A percentile compares a stretch with the other conserved stretches of the same genome.
phyloP scores from a whole-genome alignment of 2,329 filamentous ascomycete genomes.

The Cadophora luteo-olivacea region DNA sequence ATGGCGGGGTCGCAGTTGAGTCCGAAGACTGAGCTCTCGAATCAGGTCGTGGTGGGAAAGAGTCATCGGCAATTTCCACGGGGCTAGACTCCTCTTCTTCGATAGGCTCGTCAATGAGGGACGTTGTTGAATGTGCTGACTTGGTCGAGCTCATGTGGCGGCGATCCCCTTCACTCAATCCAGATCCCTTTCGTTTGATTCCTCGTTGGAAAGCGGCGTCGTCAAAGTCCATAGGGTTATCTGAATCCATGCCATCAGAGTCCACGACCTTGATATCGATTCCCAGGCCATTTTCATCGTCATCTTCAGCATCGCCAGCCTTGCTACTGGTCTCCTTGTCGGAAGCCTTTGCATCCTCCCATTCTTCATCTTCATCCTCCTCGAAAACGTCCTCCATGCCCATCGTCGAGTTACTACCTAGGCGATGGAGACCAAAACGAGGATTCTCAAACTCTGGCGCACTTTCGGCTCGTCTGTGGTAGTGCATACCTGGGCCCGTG shows the following conservation, averaged over 20 bases:
- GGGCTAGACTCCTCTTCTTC: conserved; percentile 48
- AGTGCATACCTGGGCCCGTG: conserved; percentile 72
- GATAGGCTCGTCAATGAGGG: conserved; percentile 59
- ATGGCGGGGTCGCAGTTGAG: conserved; percentile 43
- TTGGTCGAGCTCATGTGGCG: conserved; percentile 49
- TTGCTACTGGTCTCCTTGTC: conserved; percentile 45
- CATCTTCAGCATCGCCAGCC: conserved; percentile 48
- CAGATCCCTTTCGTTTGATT: conserved; percentile 54
- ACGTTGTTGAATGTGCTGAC: conserved; percentile 56
- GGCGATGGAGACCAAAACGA: conserved; percentile 63
- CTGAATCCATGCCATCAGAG: conserved; percentile 47
- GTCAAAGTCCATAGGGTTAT: conserved; percentile 51
- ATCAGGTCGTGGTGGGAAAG: conserved; percentile 45
- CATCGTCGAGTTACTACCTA: conserved; percentile 75
- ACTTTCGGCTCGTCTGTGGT: conserved; percentile 80
- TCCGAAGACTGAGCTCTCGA: conserved; percentile 46
- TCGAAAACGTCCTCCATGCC: conserved; percentile 90
- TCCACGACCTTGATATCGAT: conserved; percentile 55
- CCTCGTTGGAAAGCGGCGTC: conserved; percentile 42
- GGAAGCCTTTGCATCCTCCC: conserved; percentile 46
- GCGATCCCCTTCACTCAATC: conserved; percentile 51
- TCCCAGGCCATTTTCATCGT: conserved; percentile 46
- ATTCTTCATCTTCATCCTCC: conserved; percentile 71
- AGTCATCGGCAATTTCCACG: conserved; percentile 49
- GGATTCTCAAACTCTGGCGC: conserved; percentile 81